A percentile compares a stretch with the other conserved stretches of the same genome.
Conservation (phyloP, 2,329 filamentous ascomycete species). For the Boeremia exigua region DNA sequence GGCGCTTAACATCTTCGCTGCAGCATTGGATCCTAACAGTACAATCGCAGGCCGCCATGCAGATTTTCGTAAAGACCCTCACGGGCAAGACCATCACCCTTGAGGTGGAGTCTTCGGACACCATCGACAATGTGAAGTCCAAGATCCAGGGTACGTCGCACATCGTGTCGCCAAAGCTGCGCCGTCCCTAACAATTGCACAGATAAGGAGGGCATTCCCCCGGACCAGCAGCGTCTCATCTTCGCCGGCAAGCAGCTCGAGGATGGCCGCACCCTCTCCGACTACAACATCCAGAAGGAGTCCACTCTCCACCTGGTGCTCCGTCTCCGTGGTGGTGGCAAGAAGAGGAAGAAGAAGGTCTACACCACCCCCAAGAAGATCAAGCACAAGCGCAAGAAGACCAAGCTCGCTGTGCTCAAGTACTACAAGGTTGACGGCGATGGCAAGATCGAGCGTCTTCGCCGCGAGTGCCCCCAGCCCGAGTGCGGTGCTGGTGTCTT, state of each 20-base stretch:
- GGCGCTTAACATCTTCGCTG: background rate
- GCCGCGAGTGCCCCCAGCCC: conserved; percentile 87
- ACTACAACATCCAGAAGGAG: conserved; percentile 99
- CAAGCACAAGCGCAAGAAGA: conserved; percentile 99
- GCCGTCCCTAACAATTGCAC: conserved; percentile 50
- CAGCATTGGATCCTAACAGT: conserved; percentile 15
- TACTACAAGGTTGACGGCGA: conserved; percentile 99
- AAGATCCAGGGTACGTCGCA: conserved; percentile 74
- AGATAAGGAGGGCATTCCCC: conserved; percentile 99
- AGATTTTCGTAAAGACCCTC: conserved; percentile 68
- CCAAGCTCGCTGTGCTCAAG: conserved; percentile 99
- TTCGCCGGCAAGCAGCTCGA: conserved; percentile 99
- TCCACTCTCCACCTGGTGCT: conserved; percentile 97
- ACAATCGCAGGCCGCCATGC: conserved; percentile 49
- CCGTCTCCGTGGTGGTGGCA: conserved; percentile 92
- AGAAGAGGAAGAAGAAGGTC: conserved; percentile 99
- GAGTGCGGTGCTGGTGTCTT: conserved; percentile 99
- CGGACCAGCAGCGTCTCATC: conserved; percentile 99
- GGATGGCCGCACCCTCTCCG: conserved; percentile 96
- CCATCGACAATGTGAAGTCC: conserved; percentile 99
- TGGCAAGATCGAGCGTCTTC: conserved; percentile 99
- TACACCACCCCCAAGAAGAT: conserved; percentile 99
- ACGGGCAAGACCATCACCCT: conserved; percentile 99
- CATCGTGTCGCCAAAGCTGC: background rate
- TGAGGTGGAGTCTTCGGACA: conserved; percentile 99